A percentile compares a stretch with the other conserved stretches of the same genome.
Conservation (phyloP, 768 basidiomycete genomes). For the Cystofilobasidium capitatum region DNA sequence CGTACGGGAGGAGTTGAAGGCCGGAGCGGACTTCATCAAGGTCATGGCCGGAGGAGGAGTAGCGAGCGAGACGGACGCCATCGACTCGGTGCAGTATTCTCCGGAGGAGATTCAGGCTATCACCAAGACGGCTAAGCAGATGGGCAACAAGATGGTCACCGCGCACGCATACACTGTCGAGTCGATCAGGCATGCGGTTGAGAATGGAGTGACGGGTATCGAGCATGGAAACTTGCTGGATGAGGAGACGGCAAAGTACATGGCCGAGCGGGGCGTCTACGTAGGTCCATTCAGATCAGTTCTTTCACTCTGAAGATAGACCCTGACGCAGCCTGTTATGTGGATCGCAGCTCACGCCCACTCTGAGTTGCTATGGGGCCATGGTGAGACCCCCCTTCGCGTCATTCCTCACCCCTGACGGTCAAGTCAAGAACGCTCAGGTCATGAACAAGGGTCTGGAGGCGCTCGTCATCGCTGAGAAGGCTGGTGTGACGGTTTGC, state of each 20-base stretch:
- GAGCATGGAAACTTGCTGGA: constrained; percentile 48
- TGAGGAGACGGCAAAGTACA: constrained; percentile 39
- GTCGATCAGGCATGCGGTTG: constrained; percentile 44
- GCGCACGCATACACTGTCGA: constrained; percentile 43
- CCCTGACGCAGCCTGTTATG: too few relatives aligned
- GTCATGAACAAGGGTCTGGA: constrained; percentile 44
- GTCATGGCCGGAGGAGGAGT: constrained; percentile 45
- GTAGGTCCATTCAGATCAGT: too few relatives aligned
- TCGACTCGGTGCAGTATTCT: constrained; percentile 45
- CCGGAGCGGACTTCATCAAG: constrained; percentile 40
- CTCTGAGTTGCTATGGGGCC: constrained; percentile 44
- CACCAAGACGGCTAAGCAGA: constrained; percentile 42
- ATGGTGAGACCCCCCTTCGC: constrained; percentile 45
- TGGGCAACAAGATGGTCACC: constrained; percentile 40
- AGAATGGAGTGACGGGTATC: constrained; percentile 45
- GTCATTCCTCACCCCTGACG: constrained; percentile 41
- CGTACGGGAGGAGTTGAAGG: constrained; percentile 41
- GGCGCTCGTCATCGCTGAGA: constrained; percentile 43
- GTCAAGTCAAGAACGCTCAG: constrained; percentile 42
- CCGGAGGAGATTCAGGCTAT: constrained; percentile 45
- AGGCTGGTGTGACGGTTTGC: constrained; percentile 43
- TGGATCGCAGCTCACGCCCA: constrained; percentile 47
- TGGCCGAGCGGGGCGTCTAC: constrained; percentile 44
- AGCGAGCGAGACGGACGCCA: constrained; percentile 43
- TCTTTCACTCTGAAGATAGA: too few relatives aligned